Evolutionary conservation across 306 rosid species (phyloP), one percentile per base, ranked within the genome.

Genomic region (Gastrolobium villosum): DNA sequence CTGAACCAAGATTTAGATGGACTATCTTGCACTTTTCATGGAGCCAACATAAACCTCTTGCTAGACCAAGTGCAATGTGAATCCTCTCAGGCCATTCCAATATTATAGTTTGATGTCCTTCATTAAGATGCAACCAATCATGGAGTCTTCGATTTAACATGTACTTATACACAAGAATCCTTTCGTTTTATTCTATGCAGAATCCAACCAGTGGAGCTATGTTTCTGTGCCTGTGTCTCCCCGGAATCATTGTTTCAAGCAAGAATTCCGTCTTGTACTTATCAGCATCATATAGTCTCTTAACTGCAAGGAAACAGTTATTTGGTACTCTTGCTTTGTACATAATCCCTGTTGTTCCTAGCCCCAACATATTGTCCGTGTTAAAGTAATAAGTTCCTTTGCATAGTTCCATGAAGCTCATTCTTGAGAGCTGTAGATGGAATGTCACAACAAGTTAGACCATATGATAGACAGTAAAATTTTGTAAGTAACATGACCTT

Each of bases 31-130:
- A 83, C 34, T 0, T 31, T 34, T 67, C 34, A 26, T 81, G 85
- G 36, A 81, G 80, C 87, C 89, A 86, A 10, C 78, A 65, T 28
- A 86, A 72, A 43, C 83, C 87, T 67, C 85, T 76, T 4, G 81
- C 83, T 43, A 80, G 4, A 6, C 87, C 89, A 41, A 86, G 66
- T 30, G 80, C 87, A 61, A 86, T 83, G 70, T 82, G 71, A 81
- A 81, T 37, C 34, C 81, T 72, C 75, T 75, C 68, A 9, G 70
- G 75, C 77, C 84, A 60, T 68, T 37, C 65, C 63, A 68, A 14
- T 50, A 28, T 31, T 30, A 48, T 10, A 39, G 46, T 3, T 28
- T 57, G 54, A 45, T 60, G 46, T 7, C n/a, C 82, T 10, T 10
- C 71, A 30, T 5, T 61, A 54, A 61, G 41, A 41, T 71, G 66